A percentile compares a stretch with the other conserved stretches of the same genome.
phyloP scores from a whole-genome alignment of 139 green algal genomes.

The Chlamydomonas incerta region DNA sequence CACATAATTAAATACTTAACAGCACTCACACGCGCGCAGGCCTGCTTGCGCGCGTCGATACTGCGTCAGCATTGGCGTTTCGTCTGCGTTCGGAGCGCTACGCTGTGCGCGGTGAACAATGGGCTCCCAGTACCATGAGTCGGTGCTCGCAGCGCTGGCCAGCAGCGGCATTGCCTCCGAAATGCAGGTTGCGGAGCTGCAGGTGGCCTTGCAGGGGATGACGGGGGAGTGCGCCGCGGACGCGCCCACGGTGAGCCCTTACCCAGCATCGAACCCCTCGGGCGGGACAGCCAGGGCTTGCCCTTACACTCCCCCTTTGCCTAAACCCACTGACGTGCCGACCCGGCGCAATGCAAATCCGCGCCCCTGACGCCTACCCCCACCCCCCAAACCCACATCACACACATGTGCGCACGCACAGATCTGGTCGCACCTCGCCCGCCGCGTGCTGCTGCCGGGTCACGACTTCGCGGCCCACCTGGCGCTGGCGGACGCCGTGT shows the following conservation, averaged over 20 bases:
- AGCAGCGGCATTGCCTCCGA: background rate
- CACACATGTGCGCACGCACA: background rate
- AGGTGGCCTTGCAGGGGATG: background rate
- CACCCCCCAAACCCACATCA: background rate
- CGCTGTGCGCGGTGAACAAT: background rate
- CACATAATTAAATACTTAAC: no score
- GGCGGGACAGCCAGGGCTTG: no score
- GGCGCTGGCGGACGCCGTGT: conserved; percentile 57
- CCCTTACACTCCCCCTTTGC: no score
- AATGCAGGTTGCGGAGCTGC: background rate
- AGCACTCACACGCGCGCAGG: no score
- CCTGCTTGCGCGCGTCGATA: no score
- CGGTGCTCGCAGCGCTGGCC: background rate
- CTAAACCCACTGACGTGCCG: no score
- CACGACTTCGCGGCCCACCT: conserved; percentile 71
- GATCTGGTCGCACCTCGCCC: conserved; percentile 59
- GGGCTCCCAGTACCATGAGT: background rate
- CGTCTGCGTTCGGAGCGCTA: no score
- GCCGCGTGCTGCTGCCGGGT: conserved; percentile 59
- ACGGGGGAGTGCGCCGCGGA: conserved; percentile 15
- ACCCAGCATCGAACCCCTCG: no score
- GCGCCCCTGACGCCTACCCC: background rate
- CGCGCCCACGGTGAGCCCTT: background rate
- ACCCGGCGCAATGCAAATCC: no score
- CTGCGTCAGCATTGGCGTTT: no score